Evolutionary conservation across 176 grass and related monocot genomes (phyloP).

Genomic region (Aegilops umbellulata): DNA sequence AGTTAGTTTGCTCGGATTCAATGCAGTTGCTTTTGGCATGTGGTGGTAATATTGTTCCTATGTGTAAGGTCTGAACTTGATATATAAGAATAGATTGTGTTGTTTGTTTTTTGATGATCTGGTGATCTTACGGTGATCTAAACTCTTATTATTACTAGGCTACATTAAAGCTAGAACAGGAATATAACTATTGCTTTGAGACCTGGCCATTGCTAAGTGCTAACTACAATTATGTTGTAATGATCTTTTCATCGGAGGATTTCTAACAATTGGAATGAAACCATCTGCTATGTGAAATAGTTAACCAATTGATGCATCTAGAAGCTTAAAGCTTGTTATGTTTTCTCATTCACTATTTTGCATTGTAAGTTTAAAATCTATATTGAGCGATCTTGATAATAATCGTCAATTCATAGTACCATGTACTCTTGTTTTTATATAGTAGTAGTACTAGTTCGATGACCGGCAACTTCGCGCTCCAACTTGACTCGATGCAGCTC

Average conservation of each 20-base stretch:
- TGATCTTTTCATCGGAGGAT: too few relatives aligned
- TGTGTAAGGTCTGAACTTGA: too few relatives aligned
- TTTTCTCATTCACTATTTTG: too few relatives aligned
- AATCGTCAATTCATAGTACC: not conserved
- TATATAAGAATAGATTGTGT: not conserved
- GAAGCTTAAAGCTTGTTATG: too few relatives aligned
- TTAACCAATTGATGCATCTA: too few relatives aligned
- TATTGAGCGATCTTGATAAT: not conserved
- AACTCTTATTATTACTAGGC: not conserved
- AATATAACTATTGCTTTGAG: not conserved
- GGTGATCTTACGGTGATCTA: not conserved
- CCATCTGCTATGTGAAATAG: too few relatives aligned
- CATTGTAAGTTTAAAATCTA: not conserved
- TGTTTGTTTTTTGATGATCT: not conserved
- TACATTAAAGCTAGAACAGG: too few relatives aligned
- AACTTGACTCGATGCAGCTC: not conserved
- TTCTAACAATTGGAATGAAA: too few relatives aligned
- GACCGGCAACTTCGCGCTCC: not conserved
- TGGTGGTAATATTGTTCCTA: too few relatives aligned
- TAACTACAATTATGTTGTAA: not conserved
- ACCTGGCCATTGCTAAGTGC: not conserved
- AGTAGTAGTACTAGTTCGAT: too few relatives aligned
- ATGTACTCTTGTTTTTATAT: not conserved
- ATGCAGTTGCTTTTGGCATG: too few relatives aligned
- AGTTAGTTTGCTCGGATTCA: too few relatives aligned